Percentiles rank a stretch among this genome's conserved stretches.
These are phyloP conservation scores for Tetragonia tetragonoides DNA, from an alignment of 148 eudicot genomes.

Conservation along the genomic window DNA sequence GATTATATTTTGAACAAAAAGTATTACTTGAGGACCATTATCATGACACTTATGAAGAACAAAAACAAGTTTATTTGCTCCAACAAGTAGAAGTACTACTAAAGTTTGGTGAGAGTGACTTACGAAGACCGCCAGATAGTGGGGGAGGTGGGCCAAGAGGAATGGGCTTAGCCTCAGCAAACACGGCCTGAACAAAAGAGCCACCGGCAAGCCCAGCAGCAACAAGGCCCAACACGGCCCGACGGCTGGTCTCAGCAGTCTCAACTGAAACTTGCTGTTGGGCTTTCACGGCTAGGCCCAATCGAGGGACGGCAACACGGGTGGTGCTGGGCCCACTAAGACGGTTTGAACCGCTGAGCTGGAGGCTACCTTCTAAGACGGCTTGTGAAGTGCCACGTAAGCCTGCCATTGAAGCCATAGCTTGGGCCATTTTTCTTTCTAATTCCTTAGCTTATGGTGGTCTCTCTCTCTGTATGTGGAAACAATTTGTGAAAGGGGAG, in stretches of 20 bases:
- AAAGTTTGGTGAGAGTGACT: slow-evolving; percentile 18
- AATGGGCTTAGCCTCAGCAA: slow-evolving; percentile 75
- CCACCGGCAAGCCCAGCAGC: slow-evolving; percentile 73
- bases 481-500: background rate
- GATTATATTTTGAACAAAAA: no score
- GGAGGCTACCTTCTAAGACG: slow-evolving; percentile 73
- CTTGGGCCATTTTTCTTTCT: slow-evolving; percentile 55
- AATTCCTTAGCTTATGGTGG: no score
- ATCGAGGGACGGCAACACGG: slow-evolving; percentile 37
- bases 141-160: slow-evolving; percentile 87
- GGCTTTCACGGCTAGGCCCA: slow-evolving; percentile 47
- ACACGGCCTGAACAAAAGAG: slow-evolving; percentile 60
- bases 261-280: slow-evolving; percentile 54
- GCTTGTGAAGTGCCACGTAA: slow-evolving; percentile 65
- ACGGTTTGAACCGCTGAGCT: slow-evolving; percentile 50
- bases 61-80: no score
- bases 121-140: slow-evolving; percentile 95
- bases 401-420: slow-evolving; percentile 84
- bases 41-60: no score
- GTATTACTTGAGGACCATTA: no score
- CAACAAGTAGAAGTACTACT: background rate
- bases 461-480: background rate
- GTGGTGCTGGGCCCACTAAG: slow-evolving; percentile 31
- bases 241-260: slow-evolving; percentile 56
- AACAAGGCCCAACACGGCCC: slow-evolving; percentile 73